These are phyloP conservation scores for Pseudogymnoascus sp. DNA, from an alignment of 2,329 filamentous ascomycete genomes.

Conservation along the genomic window DNA sequence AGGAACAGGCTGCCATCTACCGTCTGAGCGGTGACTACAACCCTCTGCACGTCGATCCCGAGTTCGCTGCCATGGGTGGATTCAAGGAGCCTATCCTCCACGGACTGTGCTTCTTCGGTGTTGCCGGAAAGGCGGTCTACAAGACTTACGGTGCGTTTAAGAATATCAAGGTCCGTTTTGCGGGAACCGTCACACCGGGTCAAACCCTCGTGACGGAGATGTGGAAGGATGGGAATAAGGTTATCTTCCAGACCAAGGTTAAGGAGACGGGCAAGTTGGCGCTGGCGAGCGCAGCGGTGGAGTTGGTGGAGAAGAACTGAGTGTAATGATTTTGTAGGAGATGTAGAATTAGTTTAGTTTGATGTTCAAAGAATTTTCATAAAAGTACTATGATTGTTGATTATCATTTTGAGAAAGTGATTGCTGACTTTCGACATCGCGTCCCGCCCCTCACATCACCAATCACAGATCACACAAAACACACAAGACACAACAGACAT, in stretches of 20 bases:
- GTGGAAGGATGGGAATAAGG: conserved; percentile 77
- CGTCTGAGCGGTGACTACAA: conserved; percentile 91
- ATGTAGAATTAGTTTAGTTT: background rate
- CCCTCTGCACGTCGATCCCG: conserved; percentile 90
- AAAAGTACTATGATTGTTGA: background rate
- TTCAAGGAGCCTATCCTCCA: conserved; percentile 94
- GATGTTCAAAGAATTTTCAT: background rate
- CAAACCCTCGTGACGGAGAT: conserved; percentile 90
- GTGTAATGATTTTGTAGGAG: background rate
- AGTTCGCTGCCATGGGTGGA: conserved; percentile 88
- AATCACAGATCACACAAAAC: background rate
- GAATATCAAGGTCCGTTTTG: conserved; percentile 90
- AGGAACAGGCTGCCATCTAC: conserved; percentile 91
- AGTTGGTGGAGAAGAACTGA: conserved; percentile 49
- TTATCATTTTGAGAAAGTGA: background rate
- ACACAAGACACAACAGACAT: background rate
- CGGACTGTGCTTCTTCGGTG: conserved; percentile 91
- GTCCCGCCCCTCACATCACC: background rate
- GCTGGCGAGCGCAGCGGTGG: conserved; percentile 72
- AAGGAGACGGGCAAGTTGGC: conserved; percentile 89
- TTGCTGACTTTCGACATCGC: background rate
- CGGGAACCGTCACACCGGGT: conserved; percentile 74
- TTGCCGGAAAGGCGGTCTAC: conserved; percentile 84
- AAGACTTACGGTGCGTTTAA: conserved; percentile 74
- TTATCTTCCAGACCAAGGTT: conserved; percentile 81